A percentile compares a stretch with the other conserved stretches of the same genome.
phyloP scores from a whole-genome alignment of 2,329 filamentous ascomycete species.

The Venturia pyrina region DNA sequence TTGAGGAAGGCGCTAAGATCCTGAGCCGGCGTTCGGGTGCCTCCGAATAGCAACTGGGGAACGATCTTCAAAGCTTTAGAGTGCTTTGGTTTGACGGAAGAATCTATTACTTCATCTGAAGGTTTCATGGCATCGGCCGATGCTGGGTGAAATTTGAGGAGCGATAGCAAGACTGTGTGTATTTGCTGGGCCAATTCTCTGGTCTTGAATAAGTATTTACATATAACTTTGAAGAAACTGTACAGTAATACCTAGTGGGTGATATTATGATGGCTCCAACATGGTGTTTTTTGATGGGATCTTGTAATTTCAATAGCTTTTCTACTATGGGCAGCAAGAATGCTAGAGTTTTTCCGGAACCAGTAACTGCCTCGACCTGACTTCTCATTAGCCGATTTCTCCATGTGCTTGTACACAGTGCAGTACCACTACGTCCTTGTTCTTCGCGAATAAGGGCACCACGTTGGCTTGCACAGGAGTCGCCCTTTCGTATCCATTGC shows the following conservation, averaged over 20 bases:
- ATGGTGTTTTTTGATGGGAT: conserved; percentile 80
- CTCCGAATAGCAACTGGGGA: conserved; percentile 81
- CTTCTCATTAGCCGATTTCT: not conserved
- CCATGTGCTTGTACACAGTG: too few species aligned
- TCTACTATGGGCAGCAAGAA: conserved; percentile 80
- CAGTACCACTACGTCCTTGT: conserved; percentile 79
- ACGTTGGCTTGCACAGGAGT: conserved; percentile 93
- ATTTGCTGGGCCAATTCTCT: conserved; percentile 90
- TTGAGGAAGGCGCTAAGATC: conserved; percentile 80
- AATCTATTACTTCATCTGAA: conserved; percentile 30
- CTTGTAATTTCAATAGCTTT: conserved; percentile 67
- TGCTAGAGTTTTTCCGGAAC: conserved; percentile 80
- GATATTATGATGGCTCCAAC: conserved; percentile 86
- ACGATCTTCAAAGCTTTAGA: conserved; percentile 47
- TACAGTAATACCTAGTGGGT: conserved; percentile 51
- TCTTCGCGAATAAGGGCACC: conserved; percentile 62
- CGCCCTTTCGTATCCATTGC: conserved; percentile 79
- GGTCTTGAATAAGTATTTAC: conserved; percentile 12
- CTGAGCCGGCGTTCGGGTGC: conserved; percentile 69
- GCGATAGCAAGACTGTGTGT: conserved; percentile 63
- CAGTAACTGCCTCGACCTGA: conserved; percentile 60
- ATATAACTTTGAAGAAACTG: not conserved
- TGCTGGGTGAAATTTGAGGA: conserved; percentile 73
- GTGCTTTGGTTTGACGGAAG: conserved; percentile 27
- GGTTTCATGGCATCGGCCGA: conserved; percentile 60